Conservation (phyloP, 2,329 filamentous ascomycete genomes). For the Cordyceps fumosorosea region DNA sequence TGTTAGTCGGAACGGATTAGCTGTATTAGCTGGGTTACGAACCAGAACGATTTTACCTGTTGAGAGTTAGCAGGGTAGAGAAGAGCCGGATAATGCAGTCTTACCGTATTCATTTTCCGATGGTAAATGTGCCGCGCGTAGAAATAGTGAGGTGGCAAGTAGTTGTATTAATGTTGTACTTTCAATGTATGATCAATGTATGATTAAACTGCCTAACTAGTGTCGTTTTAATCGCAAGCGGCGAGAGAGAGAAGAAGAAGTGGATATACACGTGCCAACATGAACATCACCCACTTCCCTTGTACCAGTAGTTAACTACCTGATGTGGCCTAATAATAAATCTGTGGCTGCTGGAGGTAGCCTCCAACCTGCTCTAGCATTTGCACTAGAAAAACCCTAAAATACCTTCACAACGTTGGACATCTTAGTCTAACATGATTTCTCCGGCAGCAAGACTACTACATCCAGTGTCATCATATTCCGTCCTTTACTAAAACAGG, state of each 20-base stretch:
- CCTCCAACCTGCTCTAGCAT: too few species aligned
- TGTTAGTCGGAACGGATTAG: slow-evolving; percentile 12
- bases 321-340: too few species aligned
- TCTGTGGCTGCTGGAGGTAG: too few species aligned
- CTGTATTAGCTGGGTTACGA: slow-evolving; percentile 19
- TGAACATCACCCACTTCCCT: too few species aligned
- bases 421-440: background rate
- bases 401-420: background rate
- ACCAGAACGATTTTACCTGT: slow-evolving; percentile 64
- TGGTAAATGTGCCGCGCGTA: background rate
- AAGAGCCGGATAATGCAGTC: slow-evolving; percentile 17
- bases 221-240: too few species aligned
- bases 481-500: background rate
- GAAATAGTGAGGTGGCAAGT: background rate
- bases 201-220: too few species aligned
- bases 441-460: background rate
- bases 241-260: too few species aligned
- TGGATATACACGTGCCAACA: too few species aligned
- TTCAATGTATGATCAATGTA: too few species aligned
- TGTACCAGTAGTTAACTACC: too few species aligned
- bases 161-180: too few species aligned
- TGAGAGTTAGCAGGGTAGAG: background rate
- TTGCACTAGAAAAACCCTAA: background rate
- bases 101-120: slow-evolving; percentile 50
- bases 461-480: background rate